A percentile compares a stretch with the other conserved stretches of the same genome.
Conservation (phyloP, 2,329 filamentous ascomycete genomes). For the Penicillium paneum region DNA sequence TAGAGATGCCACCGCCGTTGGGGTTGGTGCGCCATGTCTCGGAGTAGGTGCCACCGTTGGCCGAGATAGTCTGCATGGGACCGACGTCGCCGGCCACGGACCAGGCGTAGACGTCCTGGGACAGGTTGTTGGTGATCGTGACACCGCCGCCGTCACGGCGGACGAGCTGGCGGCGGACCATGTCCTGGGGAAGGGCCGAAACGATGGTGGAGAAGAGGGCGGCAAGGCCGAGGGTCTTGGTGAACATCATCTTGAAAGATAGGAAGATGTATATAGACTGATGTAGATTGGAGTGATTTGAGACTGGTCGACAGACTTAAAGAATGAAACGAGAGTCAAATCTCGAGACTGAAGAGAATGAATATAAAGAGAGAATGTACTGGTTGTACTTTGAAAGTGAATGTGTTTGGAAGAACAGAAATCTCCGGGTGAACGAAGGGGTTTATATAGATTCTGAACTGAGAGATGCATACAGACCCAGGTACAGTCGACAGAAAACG, state of each 20-base stretch:
- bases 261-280: constrained; percentile 10
- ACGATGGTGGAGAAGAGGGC: constrained; percentile 32
- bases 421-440: constrained; percentile 4
- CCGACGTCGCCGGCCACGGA: constrained; percentile 37
- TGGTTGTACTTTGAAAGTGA: constrained; percentile 14
- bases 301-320: constrained; percentile 26
- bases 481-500: neutral
- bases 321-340: constrained; percentile 24
- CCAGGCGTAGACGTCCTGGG: constrained; percentile 40
- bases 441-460: constrained; percentile 22
- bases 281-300: constrained; percentile 5
- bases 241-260: constrained; percentile 36
- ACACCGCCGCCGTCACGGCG: constrained; percentile 28
- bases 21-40: constrained; percentile 36
- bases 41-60: constrained; percentile 34
- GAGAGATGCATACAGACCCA: neutral
- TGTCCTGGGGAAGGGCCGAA: constrained; percentile 30
- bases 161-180: constrained; percentile 21
- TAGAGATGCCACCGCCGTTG: constrained; percentile 43
- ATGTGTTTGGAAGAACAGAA: constrained; percentile 11
- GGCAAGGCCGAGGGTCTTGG: constrained; percentile 34
- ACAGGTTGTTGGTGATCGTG: constrained; percentile 40
- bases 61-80: constrained; percentile 34
- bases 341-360: constrained; percentile 23
- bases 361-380: constrained; percentile 20